Conservation (phyloP, 257 asterid species). For the Buddleja alternifolia region DNA sequence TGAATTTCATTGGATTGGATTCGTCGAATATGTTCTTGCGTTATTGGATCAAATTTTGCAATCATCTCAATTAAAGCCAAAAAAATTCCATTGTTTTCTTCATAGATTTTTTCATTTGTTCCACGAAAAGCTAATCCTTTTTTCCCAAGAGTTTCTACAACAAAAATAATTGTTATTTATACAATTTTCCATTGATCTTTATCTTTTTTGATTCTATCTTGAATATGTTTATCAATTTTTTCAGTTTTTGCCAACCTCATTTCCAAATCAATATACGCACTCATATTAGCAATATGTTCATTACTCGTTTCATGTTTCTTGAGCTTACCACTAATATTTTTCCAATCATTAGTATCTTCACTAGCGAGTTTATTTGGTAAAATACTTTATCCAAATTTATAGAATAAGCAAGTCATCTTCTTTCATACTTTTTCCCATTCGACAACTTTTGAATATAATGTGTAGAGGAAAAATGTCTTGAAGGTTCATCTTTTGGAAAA, state of each 20-base stretch:
- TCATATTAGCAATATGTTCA: not conserved
- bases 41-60: slow-evolving; percentile 17
- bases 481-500: no score
- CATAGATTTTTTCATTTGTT: no score
- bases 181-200: not conserved
- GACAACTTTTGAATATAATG: no score
- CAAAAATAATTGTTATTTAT: not conserved
- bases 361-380: not conserved
- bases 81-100: slow-evolving; percentile 21
- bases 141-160: not conserved
- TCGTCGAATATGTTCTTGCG: slow-evolving; percentile 23
- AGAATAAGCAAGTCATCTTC: not conserved
- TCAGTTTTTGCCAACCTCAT: no score
- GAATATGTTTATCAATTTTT: slow-evolving; percentile 7
- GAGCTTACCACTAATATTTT: not conserved
- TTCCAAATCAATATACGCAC: no score
- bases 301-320: not conserved
- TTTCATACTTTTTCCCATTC: not conserved
- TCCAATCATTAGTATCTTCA: not conserved
- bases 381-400: not conserved
- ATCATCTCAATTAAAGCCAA: slow-evolving; percentile 22
- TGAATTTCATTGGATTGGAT: slow-evolving; percentile 14
- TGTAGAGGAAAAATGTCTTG: no score
- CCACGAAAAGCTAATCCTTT: no score
- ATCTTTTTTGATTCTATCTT: not conserved